Evolutionary conservation across 805 yeast genomes (phyloP).

Genomic region (Kuraishia piskuri): DNA sequence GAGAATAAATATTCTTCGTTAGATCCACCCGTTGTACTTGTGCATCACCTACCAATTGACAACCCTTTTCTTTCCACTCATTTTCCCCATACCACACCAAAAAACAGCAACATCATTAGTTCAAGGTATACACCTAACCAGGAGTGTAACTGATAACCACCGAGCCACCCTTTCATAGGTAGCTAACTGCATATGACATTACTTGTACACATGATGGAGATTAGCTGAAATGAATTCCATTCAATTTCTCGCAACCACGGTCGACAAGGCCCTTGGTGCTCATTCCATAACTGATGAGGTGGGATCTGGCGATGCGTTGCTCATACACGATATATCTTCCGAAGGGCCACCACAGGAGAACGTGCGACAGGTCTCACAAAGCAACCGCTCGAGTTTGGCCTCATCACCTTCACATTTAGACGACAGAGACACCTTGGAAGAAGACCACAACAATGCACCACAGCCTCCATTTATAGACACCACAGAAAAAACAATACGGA

Average conservation of each 20-base stretch:
- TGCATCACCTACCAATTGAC: too few relatives aligned
- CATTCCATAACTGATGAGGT: conserved; percentile 1
- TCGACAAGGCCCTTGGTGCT: conserved; percentile 18
- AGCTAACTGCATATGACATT: too few relatives aligned
- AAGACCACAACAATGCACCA: conserved; percentile 5
- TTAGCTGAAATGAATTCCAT: conserved; percentile 18
- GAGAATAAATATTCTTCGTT: too few relatives aligned
- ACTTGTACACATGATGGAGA: background rate
- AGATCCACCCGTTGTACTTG: too few relatives aligned
- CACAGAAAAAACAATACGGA: background rate
- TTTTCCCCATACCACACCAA: too few relatives aligned
- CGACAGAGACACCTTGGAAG: conserved; percentile 5
- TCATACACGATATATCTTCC: background rate
- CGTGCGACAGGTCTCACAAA: background rate
- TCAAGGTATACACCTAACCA: too few relatives aligned
- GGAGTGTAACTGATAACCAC: too few relatives aligned
- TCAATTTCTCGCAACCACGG: conserved; percentile 21
- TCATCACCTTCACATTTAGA: background rate
- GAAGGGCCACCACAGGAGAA: background rate
- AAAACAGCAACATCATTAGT: too few relatives aligned
- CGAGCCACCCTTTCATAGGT: too few relatives aligned
- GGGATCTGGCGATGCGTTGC: background rate
- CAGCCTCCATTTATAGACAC: background rate
- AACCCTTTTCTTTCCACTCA: too few relatives aligned
- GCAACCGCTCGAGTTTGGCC: background rate